Percentiles rank a stretch among this genome's conserved stretches.
Evolutionary conservation across 768 basidiomycete genomes (phyloP).

Genomic region (Tricholoma sp.): DNA sequence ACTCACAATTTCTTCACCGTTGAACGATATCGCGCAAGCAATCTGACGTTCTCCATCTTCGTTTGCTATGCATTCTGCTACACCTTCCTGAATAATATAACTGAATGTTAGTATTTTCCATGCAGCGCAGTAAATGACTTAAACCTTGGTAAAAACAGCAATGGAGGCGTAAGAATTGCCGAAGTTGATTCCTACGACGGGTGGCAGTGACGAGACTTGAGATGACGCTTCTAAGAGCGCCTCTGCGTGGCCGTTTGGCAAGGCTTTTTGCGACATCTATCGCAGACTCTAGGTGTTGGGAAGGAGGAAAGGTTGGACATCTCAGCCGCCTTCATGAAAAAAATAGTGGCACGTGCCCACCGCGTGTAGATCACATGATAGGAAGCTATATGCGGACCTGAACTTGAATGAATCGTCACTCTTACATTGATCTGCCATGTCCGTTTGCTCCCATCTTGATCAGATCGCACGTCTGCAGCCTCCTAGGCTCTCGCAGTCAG

Average conservation of each 20-base stretch:
- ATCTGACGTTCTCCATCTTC: constrained; percentile 99
- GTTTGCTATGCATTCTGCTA: constrained; percentile 94
- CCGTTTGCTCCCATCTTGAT: constrained; percentile 49
- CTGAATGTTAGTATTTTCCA: background rate
- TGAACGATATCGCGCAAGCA: constrained; percentile 87
- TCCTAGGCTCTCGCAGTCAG: constrained; percentile 64
- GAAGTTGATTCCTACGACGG: constrained; percentile 92
- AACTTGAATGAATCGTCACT: background rate
- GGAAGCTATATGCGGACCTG: background rate
- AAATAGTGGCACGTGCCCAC: background rate
- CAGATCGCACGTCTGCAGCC: constrained; percentile 44
- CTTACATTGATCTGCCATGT: constrained; percentile 19
- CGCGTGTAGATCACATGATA: background rate
- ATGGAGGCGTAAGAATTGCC: constrained; percentile 95
- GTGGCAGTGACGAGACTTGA: constrained; percentile 36
- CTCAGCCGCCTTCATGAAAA: background rate
- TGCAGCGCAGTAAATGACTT: background rate
- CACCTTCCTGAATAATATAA: constrained; percentile 58
- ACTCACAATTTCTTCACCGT: constrained; percentile 85
- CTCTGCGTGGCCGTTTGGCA: constrained; percentile 50
- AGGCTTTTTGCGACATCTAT: constrained; percentile 34
- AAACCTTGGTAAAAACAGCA: constrained; percentile 89
- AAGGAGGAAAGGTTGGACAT: background rate
- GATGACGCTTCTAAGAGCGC: constrained; percentile 29
- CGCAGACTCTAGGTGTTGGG: background rate